A percentile compares a stretch with the other conserved stretches of the same genome.
These are phyloP conservation scores for Tylopilus sp. DNA, from an alignment of 768 basidiomycete genomes.

Conservation along the genomic window DNA sequence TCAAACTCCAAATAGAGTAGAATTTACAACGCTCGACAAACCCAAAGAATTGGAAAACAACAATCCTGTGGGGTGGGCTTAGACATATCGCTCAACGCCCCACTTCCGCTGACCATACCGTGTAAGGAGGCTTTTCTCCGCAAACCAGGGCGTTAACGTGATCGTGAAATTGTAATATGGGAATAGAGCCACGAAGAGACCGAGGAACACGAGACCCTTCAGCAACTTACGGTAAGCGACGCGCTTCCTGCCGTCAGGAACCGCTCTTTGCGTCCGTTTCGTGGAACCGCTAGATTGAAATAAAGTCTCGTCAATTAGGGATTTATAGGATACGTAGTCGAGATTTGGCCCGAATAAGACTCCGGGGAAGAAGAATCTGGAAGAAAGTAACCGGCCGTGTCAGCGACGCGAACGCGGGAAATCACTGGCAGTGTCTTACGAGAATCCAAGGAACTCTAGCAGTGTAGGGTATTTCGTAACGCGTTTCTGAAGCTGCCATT, in stretches of 20 bases:
- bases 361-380: constrained; percentile 94
- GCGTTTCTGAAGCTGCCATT: constrained; percentile 72
- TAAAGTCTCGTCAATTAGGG: constrained; percentile 69
- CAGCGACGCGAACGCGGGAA: not conserved
- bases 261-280: constrained; percentile 38
- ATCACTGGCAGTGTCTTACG: constrained; percentile 57
- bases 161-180: constrained; percentile 56
- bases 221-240: constrained; percentile 83
- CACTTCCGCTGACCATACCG: constrained; percentile 27
- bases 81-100: not conserved
- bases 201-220: constrained; percentile 72
- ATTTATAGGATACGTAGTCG: constrained; percentile 78
- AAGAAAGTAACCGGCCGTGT: not conserved
- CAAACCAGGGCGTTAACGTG: constrained; percentile 62
- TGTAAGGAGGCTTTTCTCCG: constrained; percentile 38
- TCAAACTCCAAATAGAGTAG: constrained; percentile 91
- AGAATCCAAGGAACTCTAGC: constrained; percentile 86
- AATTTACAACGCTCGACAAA: constrained; percentile 88
- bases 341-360: constrained; percentile 89
- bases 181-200: constrained; percentile 63
- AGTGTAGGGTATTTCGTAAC: constrained; percentile 70
- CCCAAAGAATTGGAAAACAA: constrained; percentile 68
- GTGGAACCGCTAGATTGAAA: constrained; percentile 58
- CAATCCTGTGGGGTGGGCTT: constrained; percentile 45
- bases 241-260: constrained; percentile 82